phyloP scores from a whole-genome alignment of 148 eudicot genomes.

The Rhododendron mucronatum region DNA sequence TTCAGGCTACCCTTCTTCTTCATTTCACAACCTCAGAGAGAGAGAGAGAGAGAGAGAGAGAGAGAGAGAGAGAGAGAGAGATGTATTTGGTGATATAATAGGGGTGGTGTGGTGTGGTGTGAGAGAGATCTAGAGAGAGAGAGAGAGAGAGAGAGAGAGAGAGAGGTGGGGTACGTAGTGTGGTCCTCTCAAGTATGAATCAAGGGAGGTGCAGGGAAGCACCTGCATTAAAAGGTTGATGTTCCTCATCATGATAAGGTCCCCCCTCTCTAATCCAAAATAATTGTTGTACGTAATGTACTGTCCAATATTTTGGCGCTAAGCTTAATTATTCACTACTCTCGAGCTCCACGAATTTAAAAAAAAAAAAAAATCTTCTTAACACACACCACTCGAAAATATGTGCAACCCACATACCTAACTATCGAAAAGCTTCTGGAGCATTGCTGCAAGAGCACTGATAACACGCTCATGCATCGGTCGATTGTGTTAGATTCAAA shows the following conservation, averaged over 20 bases:
- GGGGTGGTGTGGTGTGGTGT: neutral
- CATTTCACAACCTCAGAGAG: neutral
- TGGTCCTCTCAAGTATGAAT: neutral
- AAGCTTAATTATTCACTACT: no score
- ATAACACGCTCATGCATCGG: no score
- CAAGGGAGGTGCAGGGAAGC: neutral
- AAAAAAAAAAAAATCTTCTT: no score
- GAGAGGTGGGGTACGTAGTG: neutral
- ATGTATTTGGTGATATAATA: neutral
- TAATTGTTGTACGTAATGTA: neutral
- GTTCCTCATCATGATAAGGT: neutral
- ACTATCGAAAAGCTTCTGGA: no score
- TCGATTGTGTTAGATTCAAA: no score
- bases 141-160: slow-evolving; percentile 4
- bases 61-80: slow-evolving; percentile 6
- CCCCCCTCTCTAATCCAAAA: neutral
- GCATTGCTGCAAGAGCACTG: no score
- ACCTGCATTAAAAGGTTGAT: slow-evolving; percentile 4
- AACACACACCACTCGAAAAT: no score
- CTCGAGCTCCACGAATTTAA: no score
- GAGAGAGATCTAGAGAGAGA: neutral
- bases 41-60: neutral
- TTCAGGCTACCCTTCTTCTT: neutral
- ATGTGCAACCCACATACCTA: no score
- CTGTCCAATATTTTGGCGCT: neutral